Evolutionary conservation across 73 alveolate species (phyloP).

Genomic region (Tetrahymena thermophila): DNA sequence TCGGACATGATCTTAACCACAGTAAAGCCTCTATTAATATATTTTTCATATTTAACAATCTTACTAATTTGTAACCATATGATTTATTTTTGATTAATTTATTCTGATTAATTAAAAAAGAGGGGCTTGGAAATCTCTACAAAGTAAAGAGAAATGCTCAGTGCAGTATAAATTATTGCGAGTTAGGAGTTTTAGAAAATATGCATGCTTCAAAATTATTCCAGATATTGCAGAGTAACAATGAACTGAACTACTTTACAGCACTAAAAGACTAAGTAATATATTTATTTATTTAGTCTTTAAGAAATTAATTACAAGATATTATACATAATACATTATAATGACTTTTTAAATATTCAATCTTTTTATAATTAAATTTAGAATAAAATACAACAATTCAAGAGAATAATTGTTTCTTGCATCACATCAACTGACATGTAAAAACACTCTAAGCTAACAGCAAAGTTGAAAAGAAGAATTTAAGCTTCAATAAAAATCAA

Average conservation of each 20-base stretch:
- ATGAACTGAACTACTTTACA: slow-evolving; percentile 11
- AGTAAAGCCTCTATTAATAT: not conserved
- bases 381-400: not conserved
- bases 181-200: slow-evolving; percentile 33
- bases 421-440: slow-evolving; percentile 40
- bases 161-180: slow-evolving; percentile 12
- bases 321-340: too few relatives aligned
- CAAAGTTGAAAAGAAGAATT: slow-evolving; percentile 20
- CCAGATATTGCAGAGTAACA: not conserved
- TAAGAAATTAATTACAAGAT: too few relatives aligned
- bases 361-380: not conserved
- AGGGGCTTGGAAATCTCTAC: slow-evolving; percentile 36
- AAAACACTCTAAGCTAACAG: slow-evolving; percentile 21
- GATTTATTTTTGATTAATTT: not conserved
- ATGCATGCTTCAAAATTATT: slow-evolving; percentile 36
- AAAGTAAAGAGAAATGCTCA: slow-evolving; percentile 17
- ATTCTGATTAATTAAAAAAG: not conserved
- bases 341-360: not conserved
- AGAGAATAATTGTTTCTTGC: slow-evolving; percentile 35
- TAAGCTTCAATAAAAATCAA: not conserved
- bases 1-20: slow-evolving; percentile 21
- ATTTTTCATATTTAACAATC: too few relatives aligned
- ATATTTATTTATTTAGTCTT: not conserved
- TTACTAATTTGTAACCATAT: too few relatives aligned
- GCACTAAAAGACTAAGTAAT: not conserved